These are phyloP conservation scores for Solanum boliviense DNA, from an alignment of 257 asterid genomes.

Conservation along the genomic window DNA sequence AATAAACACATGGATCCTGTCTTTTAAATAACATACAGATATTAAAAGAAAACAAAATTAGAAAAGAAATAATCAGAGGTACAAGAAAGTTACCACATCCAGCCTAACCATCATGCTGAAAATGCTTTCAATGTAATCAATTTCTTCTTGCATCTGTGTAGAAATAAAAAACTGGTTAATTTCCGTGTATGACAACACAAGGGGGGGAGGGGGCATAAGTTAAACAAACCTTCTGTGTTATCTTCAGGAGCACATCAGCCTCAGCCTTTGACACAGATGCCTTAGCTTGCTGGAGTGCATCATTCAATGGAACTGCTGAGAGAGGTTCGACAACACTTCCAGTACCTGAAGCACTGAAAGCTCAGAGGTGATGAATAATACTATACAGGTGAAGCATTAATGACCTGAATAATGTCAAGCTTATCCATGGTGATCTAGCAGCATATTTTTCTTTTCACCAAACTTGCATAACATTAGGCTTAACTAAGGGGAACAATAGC, in stretches of 20 bases:
- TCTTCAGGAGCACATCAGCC: slow-evolving; percentile 71
- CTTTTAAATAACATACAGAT: neutral
- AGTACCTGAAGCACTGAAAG: slow-evolving; percentile 73
- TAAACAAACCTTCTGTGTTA: slow-evolving; percentile 61
- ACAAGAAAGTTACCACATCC: slow-evolving; percentile 44
- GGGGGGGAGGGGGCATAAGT: neutral
- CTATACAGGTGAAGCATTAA: neutral
- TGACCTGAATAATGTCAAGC: neutral
- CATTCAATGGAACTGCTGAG: slow-evolving; percentile 79
- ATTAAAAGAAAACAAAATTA: neutral
- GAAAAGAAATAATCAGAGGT: neutral
- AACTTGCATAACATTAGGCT: neutral
- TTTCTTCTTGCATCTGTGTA: slow-evolving; percentile 63
- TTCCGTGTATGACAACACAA: neutral
- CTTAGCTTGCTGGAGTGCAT: slow-evolving; percentile 84
- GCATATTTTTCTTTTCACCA: neutral
- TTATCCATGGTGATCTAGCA: neutral
- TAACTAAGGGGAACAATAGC: neutral
- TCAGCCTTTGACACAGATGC: slow-evolving; percentile 79
- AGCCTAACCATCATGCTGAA: slow-evolving; percentile 53
- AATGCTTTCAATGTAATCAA: slow-evolving; percentile 42
- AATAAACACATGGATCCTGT: neutral
- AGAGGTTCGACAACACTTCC: slow-evolving; percentile 84
- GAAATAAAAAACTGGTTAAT: neutral
- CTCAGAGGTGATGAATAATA: neutral